Evolutionary conservation across 257 asterid species (phyloP).

Genomic region (Solanum peruvianum): DNA sequence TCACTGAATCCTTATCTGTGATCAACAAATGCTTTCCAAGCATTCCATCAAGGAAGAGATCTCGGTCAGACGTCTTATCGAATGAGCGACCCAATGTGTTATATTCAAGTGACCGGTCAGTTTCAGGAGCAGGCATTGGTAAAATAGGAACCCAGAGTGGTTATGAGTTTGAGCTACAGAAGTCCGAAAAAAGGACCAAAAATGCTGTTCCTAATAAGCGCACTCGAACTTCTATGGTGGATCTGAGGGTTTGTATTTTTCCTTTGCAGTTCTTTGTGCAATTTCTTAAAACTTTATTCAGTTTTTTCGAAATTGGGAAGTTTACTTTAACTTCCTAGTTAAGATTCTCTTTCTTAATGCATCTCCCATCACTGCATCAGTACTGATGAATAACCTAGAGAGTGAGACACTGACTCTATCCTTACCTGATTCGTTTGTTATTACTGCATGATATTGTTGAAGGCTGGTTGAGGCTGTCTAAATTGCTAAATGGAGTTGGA

Average conservation of each 20-base stretch:
- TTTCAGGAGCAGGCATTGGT: slow-evolving; percentile 36
- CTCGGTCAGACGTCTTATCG: slow-evolving; percentile 60
- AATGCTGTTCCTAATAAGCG: slow-evolving; percentile 69
- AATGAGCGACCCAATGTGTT: slow-evolving; percentile 55
- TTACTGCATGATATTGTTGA: background rate
- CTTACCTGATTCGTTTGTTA: background rate
- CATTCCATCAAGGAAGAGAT: slow-evolving; percentile 72
- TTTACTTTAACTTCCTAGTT: background rate
- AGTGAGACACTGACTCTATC: background rate
- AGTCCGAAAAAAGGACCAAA: slow-evolving; percentile 58
- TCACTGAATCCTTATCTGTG: slow-evolving; percentile 73
- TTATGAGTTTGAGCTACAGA: slow-evolving; percentile 63
- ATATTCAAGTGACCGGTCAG: slow-evolving; percentile 53
- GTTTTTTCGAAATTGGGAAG: background rate
- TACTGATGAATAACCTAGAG: background rate
- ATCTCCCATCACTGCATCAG: background rate
- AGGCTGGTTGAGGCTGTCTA: background rate
- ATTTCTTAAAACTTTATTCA: background rate
- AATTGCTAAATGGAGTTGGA: background rate
- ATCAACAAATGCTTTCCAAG: slow-evolving; percentile 76
- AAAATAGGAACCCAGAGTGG: slow-evolving; percentile 65
- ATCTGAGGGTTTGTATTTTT: slow-evolving; percentile 47
- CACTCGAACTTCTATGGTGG: slow-evolving; percentile 82
- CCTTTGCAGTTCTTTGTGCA: background rate
- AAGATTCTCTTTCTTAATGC: background rate